phyloP scores from a whole-genome alignment of 2,329 filamentous ascomycete species.

The Botryotinia calthae region DNA sequence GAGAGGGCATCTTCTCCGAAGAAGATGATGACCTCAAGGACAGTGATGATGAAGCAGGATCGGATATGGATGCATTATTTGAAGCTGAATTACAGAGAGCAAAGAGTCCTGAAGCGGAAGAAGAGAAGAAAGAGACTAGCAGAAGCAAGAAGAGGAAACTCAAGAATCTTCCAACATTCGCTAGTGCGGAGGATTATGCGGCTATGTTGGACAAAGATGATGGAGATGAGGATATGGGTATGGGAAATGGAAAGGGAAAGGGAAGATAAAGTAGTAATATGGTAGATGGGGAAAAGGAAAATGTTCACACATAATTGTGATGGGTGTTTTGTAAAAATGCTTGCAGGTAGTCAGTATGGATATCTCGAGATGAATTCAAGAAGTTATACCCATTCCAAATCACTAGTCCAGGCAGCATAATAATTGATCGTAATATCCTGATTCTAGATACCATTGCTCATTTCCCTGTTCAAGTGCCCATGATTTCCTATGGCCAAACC shows the following conservation, averaged over 20 bases:
- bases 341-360: background rate
- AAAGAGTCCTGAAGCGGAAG: constrained; percentile 42
- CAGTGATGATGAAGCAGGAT: constrained; percentile 53
- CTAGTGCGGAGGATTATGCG: constrained; percentile 90
- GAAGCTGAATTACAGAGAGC: constrained; percentile 38
- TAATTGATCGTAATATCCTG: background rate
- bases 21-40: constrained; percentile 39
- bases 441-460: background rate
- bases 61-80: constrained; percentile 46
- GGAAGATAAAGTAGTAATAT: background rate
- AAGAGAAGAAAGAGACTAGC: constrained; percentile 36
- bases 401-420: background rate
- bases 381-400: constrained; percentile 6
- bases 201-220: constrained; percentile 70
- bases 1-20: constrained; percentile 38
- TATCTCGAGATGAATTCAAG: background rate
- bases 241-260: constrained; percentile 14
- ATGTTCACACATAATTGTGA: background rate
- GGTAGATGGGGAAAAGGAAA: background rate
- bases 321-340: background rate
- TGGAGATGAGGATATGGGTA: constrained; percentile 47
- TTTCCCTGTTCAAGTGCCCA: background rate
- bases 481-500: background rate
- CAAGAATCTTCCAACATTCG: constrained; percentile 88
- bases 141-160: constrained; percentile 76